Evolutionary conservation across 495 filamentous ascomycete species (phyloP).

Genomic region (Talaromyces borbonicus): DNA sequence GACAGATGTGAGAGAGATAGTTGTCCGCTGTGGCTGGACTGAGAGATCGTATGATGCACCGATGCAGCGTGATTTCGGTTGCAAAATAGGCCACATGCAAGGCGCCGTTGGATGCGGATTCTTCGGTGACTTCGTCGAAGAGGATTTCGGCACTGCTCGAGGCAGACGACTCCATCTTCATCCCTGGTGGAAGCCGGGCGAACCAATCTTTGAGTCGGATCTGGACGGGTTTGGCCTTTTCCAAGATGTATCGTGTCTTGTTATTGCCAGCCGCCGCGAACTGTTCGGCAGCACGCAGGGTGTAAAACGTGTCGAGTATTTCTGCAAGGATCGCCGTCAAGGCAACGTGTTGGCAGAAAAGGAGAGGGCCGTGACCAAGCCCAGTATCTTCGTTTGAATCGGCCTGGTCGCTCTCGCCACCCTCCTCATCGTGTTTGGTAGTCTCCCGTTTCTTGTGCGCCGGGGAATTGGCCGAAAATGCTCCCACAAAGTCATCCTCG

Average conservation of each 20-base stretch:
- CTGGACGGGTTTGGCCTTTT: slow-evolving; percentile 51
- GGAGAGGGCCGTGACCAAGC: slow-evolving; percentile 36
- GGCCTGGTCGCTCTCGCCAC: too few species aligned
- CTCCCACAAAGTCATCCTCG: slow-evolving; percentile 41
- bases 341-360: slow-evolving; percentile 50
- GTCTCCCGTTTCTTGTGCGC: slow-evolving; percentile 9
- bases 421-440: too few species aligned
- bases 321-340: slow-evolving; percentile 52
- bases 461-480: slow-evolving; percentile 16
- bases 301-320: slow-evolving; percentile 52
- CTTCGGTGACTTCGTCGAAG: slow-evolving; percentile 30
- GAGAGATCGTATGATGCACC: slow-evolving; percentile 48
- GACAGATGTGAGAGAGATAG: slow-evolving; percentile 83
- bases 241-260: slow-evolving; percentile 44
- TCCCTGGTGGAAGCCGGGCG: slow-evolving; percentile 21
- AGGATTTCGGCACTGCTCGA: slow-evolving; percentile 10
- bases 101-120: slow-evolving; percentile 38
- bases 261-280: slow-evolving; percentile 39
- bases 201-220: slow-evolving; percentile 52
- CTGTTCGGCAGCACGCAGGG: slow-evolving; percentile 43
- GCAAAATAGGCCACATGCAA: slow-evolving; percentile 54
- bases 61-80: slow-evolving; percentile 52
- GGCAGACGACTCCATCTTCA: slow-evolving; percentile 12
- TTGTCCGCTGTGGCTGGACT: slow-evolving; percentile 32
- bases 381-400: slow-evolving; percentile 25